These are phyloP conservation scores for Coemansia sp. DNA, from an alignment of 192 early-diverging fungal genomes.

Conservation along the genomic window DNA sequence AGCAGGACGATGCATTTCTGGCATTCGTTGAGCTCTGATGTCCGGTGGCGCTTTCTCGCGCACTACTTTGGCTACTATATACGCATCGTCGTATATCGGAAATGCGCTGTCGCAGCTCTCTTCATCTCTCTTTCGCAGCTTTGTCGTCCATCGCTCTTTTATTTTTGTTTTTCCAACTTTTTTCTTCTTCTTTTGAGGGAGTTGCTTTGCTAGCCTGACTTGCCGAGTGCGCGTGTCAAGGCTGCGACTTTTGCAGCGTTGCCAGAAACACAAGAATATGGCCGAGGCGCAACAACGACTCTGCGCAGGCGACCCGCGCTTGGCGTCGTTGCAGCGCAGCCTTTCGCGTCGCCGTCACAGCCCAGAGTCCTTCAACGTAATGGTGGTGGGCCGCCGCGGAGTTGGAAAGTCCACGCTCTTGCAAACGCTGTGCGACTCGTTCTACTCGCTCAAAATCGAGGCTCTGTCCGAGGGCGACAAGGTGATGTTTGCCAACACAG, in stretches of 20 bases:
- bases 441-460: slow-evolving; percentile 29
- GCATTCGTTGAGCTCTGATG: not conserved
- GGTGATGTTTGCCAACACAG: slow-evolving; percentile 5
- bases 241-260: not conserved
- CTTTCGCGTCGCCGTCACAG: slow-evolving; percentile 30
- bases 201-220: slow-evolving; percentile 3
- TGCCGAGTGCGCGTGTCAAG: not conserved
- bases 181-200: not conserved
- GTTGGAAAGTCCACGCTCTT: slow-evolving; percentile 81
- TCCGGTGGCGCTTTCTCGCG: not conserved
- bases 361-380: slow-evolving; percentile 45
- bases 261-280: slow-evolving; percentile 1
- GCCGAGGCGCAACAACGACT: slow-evolving; percentile 3
- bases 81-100: not conserved
- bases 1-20: not conserved
- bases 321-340: slow-evolving; percentile 4
- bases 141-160: not conserved
- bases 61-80: not conserved
- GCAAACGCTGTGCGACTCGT: slow-evolving; percentile 69
- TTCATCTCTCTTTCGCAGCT: not conserved
- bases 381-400: slow-evolving; percentile 45
- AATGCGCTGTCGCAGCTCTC: not conserved
- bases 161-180: not conserved
- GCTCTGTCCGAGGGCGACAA: slow-evolving; percentile 26
- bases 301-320: not conserved